Evolutionary conservation across 1,284 basidiomycete species (phyloP).

Genomic region (Ganoderma meredithae): DNA sequence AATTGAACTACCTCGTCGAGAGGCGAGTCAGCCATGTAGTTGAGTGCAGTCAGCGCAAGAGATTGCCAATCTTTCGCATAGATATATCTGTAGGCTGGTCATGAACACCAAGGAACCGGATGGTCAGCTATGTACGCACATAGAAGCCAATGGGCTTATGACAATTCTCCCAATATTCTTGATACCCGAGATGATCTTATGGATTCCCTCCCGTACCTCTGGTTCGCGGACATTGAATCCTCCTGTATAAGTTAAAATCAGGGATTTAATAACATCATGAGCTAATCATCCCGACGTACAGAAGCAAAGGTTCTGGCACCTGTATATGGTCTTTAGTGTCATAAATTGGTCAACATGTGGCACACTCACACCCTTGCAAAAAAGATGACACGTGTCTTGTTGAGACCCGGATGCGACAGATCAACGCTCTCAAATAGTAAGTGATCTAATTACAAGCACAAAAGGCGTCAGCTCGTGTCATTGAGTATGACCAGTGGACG

Average conservation of each 20-base stretch:
- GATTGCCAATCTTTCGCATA: constrained; percentile 44
- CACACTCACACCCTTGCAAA: constrained; percentile 49
- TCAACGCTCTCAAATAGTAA: constrained; percentile 42
- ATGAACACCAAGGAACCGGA: neutral
- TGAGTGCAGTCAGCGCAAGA: constrained; percentile 41
- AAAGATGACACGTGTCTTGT: constrained; percentile 42
- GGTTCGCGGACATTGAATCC: neutral
- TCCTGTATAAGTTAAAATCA: neutral
- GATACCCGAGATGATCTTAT: neutral
- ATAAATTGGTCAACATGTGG: neutral
- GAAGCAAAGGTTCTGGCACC: constrained; percentile 26
- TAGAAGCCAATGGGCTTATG: neutral
- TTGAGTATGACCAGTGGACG: neutral
- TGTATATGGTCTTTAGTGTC: neutral
- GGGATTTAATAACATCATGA: neutral
- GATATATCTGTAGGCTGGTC: constrained; percentile 43
- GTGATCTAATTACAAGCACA: constrained; percentile 32
- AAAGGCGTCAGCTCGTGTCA: neutral
- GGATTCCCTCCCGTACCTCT: neutral
- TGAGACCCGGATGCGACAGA: constrained; percentile 26
- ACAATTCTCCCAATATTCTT: neutral
- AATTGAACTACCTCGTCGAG: constrained; percentile 52
- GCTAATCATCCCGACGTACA: constrained; percentile 37
- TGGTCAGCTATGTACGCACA: neutral
- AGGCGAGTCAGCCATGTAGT: constrained; percentile 35